phyloP scores from a whole-genome alignment of 1,139 yeast genomes.

The Blastobotrys indianensis region DNA sequence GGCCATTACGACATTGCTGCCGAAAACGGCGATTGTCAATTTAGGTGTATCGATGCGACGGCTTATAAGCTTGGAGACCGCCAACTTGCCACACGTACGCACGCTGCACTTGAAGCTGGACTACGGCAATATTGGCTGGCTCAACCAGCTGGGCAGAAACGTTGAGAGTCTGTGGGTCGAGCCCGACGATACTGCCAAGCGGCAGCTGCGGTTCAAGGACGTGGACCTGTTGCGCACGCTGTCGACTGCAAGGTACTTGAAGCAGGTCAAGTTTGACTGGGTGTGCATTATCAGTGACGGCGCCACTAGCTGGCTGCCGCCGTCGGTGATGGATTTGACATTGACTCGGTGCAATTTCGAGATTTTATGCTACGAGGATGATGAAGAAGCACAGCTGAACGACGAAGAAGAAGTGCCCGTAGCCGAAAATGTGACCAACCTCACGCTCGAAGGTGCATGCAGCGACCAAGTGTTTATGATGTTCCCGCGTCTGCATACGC shows the following conservation, averaged over 20 bases:
- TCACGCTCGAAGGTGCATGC: constrained; percentile 1
- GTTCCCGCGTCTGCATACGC: constrained; percentile 9
- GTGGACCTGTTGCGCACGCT: constrained; percentile 3
- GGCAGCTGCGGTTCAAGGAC: constrained; percentile 5
- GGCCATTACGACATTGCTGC: neutral
- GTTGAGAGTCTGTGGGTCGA: neutral
- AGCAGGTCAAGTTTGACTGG: constrained; percentile 7
- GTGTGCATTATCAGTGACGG: constrained; percentile 7
- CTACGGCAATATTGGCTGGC: constrained; percentile 9
- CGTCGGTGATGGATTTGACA: constrained; percentile 8
- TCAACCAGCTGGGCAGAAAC: constrained; percentile 5
- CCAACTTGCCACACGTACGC: too few relatives aligned
- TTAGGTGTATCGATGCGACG: constrained; percentile 4
- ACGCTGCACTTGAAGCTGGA: constrained; percentile 4
- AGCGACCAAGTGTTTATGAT: constrained; percentile 10
- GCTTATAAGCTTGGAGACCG: constrained; percentile 3
- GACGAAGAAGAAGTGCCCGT: constrained; percentile 6
- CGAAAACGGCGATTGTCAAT: constrained; percentile 1
- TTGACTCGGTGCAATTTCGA: constrained; percentile 6
- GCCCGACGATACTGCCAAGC: constrained; percentile 2
- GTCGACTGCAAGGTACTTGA: constrained; percentile 5
- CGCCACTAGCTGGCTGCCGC: constrained; percentile 8
- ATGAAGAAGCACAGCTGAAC: neutral
- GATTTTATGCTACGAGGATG: constrained; percentile 1
- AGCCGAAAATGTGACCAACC: constrained; percentile 8